Evolutionary conservation across 2,329 filamentous ascomycete genomes (phyloP), one percentile per base, ranked within the genome.

Genomic region (Botryotinia narcissicola): DNA sequence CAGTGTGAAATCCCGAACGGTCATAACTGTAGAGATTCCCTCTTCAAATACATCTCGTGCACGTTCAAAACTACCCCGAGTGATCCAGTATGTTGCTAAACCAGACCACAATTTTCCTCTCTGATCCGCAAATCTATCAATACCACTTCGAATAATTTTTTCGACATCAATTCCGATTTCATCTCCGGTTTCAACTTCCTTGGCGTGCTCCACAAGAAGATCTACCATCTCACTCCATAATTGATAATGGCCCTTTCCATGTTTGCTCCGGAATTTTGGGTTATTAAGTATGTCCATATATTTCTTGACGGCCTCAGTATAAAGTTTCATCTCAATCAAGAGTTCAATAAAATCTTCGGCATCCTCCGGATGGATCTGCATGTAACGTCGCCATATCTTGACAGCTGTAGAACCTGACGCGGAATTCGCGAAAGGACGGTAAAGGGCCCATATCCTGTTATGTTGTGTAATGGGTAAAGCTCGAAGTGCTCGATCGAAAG

Each of bases 201-300:
- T 92, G 6, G 96, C 96, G 81, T 97, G 94, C 74, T 93, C 93
- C 61, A 99, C 97, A 63, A 99, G 86, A 76, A 98, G 82, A 80
- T 99, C 96, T 51, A 98, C 91, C 93, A 99, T 97, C 82, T 99
- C 96, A 76, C 90, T 96, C 96, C 96, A 99, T 67, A 99, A 87
- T 82, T 99, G 94, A 81, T 97, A 99, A 75, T 95, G 93, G 0
- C 96, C 95, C 83, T 97, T 98, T 74, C 93, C 93, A 77, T 96
- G 91, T 83, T 97, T 97, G 84, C 95, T 98, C 81, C 90, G 89
- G 83, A 99, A 98, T 51, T 91, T 91, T 4, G 93, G 89, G 79
- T 98, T 95, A 85, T 98, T 95, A 79, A 99, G 87, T 70, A 98
- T 91, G 66, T 94, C 90, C 81, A 98, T 97, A 82, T 97, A 99